Conservation (phyloP, 2,329 filamentous ascomycete species). For the Aspergillus japonicus region DNA sequence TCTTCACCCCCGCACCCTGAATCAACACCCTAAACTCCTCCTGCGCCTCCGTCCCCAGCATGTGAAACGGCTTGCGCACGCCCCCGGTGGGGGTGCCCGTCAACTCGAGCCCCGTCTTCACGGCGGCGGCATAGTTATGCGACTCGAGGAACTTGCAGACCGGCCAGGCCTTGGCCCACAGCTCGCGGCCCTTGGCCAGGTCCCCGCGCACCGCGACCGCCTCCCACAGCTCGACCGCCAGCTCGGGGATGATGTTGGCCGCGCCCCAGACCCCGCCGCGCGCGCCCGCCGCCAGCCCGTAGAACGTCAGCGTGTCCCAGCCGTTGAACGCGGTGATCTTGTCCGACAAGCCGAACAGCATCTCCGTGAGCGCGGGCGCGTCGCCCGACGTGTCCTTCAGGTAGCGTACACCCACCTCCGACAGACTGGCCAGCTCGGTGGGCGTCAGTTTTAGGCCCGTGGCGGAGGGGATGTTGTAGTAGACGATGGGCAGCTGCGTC, state of each 20-base stretch:
- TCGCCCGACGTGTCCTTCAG: conserved; percentile 56
- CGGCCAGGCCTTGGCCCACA: conserved; percentile 53
- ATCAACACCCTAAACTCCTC: conserved; percentile 40
- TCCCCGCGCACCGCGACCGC: conserved; percentile 47
- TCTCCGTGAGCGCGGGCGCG: conserved; percentile 50
- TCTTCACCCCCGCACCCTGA: conserved; percentile 41
- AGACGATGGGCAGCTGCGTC: conserved; percentile 46
- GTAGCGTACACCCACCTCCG: conserved; percentile 50
- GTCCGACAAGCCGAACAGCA: conserved; percentile 46
- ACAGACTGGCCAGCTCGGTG: conserved; percentile 45
- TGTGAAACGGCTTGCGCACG: conserved; percentile 50
- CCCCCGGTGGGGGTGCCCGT: conserved; percentile 49
- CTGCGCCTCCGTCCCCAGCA: conserved; percentile 35
- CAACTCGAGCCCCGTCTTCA: conserved; percentile 54
- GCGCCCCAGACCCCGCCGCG: conserved; percentile 54
- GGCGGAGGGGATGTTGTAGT: conserved; percentile 54
- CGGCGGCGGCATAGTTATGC: conserved; percentile 48
- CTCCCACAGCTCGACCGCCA: conserved; percentile 50
- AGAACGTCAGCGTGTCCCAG: conserved; percentile 56
- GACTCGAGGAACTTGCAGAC: conserved; percentile 53
- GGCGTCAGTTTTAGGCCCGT: conserved; percentile 46
- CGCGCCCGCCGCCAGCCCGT: conserved; percentile 51
- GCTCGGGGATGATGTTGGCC: conserved; percentile 52
- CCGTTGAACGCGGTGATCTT: conserved; percentile 53
- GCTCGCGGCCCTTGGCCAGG: conserved; percentile 43